Percentiles rank a stretch among this genome's conserved stretches.
Evolutionary conservation across 1,284 basidiomycete genomes (phyloP).

Genomic region (Pterulicium gracile): DNA sequence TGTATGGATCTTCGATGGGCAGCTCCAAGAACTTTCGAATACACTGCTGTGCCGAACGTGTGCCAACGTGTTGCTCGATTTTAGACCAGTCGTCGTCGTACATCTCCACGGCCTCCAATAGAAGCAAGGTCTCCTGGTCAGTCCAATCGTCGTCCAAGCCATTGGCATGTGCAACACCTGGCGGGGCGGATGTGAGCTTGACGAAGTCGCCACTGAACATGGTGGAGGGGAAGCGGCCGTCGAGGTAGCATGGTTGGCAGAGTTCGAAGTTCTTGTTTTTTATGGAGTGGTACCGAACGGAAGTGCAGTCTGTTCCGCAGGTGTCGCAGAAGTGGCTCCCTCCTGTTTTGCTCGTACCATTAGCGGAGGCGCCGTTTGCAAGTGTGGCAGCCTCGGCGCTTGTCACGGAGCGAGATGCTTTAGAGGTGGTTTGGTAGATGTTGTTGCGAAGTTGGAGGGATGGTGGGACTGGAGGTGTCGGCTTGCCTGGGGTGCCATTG

Average conservation of each 20-base stretch:
- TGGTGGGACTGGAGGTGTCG: constrained; percentile 42
- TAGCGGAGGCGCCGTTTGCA: constrained; percentile 42
- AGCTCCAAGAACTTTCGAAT: constrained; percentile 93
- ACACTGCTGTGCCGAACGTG: constrained; percentile 87
- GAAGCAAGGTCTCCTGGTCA: constrained; percentile 81
- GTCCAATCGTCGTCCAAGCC: constrained; percentile 71
- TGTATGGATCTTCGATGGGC: constrained; percentile 93
- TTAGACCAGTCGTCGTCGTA: constrained; percentile 95
- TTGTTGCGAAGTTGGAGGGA: constrained; percentile 78
- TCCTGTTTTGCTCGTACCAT: constrained; percentile 34
- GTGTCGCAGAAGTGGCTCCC: constrained; percentile 81
- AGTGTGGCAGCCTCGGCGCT: constrained; percentile 47
- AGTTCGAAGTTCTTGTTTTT: constrained; percentile 89
- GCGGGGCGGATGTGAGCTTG: constrained; percentile 56
- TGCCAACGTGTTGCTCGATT: constrained; percentile 88
- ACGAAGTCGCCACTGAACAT: constrained; percentile 99
- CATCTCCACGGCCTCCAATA: constrained; percentile 96
- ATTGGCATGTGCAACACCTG: constrained; percentile 30
- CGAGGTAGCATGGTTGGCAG: constrained; percentile 87
- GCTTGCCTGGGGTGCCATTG: constrained; percentile 38
- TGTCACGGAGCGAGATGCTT: constrained; percentile 61
- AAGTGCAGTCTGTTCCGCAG: constrained; percentile 88
- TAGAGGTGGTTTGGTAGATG: constrained; percentile 82
- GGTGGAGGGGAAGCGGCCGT: constrained; percentile 90
- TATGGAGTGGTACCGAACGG: constrained; percentile 84